Conservation (phyloP, 1,284 basidiomycete species). For the Polyporus tsugae region DNA sequence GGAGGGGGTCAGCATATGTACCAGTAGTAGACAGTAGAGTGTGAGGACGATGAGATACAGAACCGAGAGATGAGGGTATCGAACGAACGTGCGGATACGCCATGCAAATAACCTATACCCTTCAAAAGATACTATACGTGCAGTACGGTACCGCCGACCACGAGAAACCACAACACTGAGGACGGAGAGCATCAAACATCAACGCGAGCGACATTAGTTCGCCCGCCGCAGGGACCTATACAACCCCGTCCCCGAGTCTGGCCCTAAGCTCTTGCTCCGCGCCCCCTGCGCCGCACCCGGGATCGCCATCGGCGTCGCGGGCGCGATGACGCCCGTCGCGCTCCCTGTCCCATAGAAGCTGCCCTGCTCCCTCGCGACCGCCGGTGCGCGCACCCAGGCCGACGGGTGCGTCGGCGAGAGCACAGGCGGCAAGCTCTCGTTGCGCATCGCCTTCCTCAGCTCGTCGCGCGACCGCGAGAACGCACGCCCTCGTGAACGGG, state of each 20-base stretch:
- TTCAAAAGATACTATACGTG: constrained; percentile 18
- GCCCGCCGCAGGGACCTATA: constrained; percentile 12
- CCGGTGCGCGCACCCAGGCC: constrained; percentile 23
- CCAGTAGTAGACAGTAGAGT: not conserved
- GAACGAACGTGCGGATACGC: not conserved
- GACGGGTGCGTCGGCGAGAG: constrained; percentile 24
- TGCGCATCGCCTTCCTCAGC: constrained; percentile 24
- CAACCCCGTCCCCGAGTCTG: constrained; percentile 11
- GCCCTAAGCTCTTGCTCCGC: constrained; percentile 30
- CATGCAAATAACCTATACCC: not conserved
- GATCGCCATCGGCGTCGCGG: constrained; percentile 30
- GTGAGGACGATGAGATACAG: not conserved
- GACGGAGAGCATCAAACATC: not conserved
- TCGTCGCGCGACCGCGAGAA: constrained; percentile 30
- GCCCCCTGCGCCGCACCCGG: constrained; percentile 16
- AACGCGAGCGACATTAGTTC: constrained; percentile 6
- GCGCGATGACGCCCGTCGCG: constrained; percentile 16
- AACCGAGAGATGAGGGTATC: constrained; percentile 5
- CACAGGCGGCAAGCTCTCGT: constrained; percentile 39
- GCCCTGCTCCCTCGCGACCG: constrained; percentile 3
- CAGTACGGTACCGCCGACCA: not conserved
- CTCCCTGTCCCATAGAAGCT: constrained; percentile 15
- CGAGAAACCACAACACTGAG: not conserved
- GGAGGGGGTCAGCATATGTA: not conserved
- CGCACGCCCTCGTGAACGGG: constrained; percentile 21